Base-by-base conservation (phyloP, 495 filamentous ascomycete genomes). In the Polyplosphaeria fusca region DNA sequence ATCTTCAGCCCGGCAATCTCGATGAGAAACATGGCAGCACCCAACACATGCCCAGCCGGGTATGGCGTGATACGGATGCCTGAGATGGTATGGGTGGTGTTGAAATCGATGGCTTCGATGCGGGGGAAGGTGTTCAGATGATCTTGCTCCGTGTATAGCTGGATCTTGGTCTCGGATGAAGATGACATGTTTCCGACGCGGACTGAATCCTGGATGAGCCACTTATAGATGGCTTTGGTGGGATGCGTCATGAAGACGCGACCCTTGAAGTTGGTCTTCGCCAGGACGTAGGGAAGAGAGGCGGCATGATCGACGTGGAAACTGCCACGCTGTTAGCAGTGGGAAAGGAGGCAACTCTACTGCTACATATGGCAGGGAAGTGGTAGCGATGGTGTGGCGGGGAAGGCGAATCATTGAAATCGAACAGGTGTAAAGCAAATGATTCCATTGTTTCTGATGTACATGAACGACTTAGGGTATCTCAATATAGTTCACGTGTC, bases 181-280 rank as follows among this genome's bases (percentile, higher is more conserved):
- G 79, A 81, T 0, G 88, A 86, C 0, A 87, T 89, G 68, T 89
- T 85, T 65, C 85, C 83, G 28, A 98, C 91, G 55, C 93, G 85
- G 24, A 98, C 87, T 67, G 87, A 91, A 73, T 98, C 93, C 70
- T 95, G 90, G 47, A 97, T 95, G 28, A 98, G 79, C 91, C 92
- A 96, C 77, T 96, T 97, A 79, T 98, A 98, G 72, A 98, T 98
- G 56, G 93, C 93, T 72, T 96, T 96, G 22, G 93, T 98, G 4
- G 93, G 88, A 74, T 97, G 93, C 23, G 93, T 98, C 92, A 96
- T 98, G 75, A 96, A 96, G 53, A 96, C 91, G 24, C 91, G 83
- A 49, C 93, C 93, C 60, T 87, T 85, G 79, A 98, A 98, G 67
- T 94, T 95, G 42, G 93, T 96, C 73, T 98, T 97, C 55, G 92